phyloP scores from a whole-genome alignment of 73 alveolate species.

The Symbiodinium natans region DNA sequence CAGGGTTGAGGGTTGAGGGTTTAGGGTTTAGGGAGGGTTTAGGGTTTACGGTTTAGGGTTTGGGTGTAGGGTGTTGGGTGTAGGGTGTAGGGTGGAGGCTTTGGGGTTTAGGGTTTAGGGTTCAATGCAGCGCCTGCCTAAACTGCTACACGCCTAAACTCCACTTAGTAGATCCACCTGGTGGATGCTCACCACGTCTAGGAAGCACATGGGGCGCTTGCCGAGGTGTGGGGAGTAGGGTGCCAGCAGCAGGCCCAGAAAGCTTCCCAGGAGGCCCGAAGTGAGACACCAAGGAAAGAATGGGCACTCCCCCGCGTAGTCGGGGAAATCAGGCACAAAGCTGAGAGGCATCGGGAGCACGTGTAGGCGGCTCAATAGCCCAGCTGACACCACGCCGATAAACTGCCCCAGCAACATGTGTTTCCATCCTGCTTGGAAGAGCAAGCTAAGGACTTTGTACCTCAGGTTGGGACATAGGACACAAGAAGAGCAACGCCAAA shows the following conservation, averaged over 20 bases:
- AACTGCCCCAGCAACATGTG: not conserved
- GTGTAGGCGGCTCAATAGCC: not conserved
- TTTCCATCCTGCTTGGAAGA: conserved; percentile 56
- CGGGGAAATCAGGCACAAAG: not conserved
- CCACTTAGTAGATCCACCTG: too few species aligned
- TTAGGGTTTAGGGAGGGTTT: too few species aligned
- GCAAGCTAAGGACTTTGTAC: conserved; percentile 25
- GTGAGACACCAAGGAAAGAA: not conserved
- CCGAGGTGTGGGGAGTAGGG: not conserved
- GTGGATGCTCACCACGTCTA: conserved; percentile 52
- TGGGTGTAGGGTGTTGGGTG: too few species aligned
- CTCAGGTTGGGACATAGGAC: too few species aligned
- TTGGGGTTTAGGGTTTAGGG: too few species aligned
- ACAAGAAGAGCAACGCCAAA: too few species aligned
- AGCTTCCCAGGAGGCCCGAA: conserved; percentile 5
- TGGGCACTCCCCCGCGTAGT: not conserved
- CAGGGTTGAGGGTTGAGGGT: too few species aligned
- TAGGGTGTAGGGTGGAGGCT: too few species aligned
- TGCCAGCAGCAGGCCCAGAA: conserved; percentile 10
- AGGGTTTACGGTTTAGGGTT: too few species aligned
- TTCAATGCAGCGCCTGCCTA: too few species aligned
- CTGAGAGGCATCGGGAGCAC: conserved; percentile 8
- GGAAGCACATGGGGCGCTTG: not conserved
- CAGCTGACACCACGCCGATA: not conserved
- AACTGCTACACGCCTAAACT: too few species aligned